phyloP scores from a whole-genome alignment of 148 eudicot genomes.

The Gaultheria prostrata region DNA sequence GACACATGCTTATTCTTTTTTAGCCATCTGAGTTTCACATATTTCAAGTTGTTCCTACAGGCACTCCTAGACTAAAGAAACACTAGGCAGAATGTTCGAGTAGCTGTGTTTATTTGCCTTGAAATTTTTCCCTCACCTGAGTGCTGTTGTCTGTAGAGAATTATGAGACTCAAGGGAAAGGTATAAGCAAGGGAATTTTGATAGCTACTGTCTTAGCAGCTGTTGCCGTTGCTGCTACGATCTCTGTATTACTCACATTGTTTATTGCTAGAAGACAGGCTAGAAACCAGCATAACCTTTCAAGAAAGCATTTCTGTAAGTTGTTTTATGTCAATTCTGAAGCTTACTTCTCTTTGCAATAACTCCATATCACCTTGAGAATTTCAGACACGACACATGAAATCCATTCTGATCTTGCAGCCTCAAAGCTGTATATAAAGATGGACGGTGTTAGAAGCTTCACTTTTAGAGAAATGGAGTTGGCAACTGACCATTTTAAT shows the following conservation, averaged over 20 bases:
- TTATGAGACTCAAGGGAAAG: conserved; percentile 21
- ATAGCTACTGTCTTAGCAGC: conserved; percentile 40
- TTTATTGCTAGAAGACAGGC: conserved; percentile 42
- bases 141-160: conserved; percentile 35
- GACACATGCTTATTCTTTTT: conserved; percentile 1
- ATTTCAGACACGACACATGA: neutral
- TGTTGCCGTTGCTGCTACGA: conserved; percentile 28
- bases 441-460: conserved; percentile 82
- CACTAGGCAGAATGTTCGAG: neutral
- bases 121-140: conserved; percentile 1
- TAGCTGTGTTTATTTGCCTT: neutral
- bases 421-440: conserved; percentile 56
- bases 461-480: conserved; percentile 61
- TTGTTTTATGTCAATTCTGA: conserved; percentile 13
- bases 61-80: neutral
- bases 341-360: conserved; percentile 1
- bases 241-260: conserved; percentile 41
- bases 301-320: conserved; percentile 52
- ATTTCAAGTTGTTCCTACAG: neutral
- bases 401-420: conserved; percentile 37
- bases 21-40: neutral
- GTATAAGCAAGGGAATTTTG: conserved; percentile 49
- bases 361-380: neutral
- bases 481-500: conserved; percentile 58
- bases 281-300: conserved; percentile 25